A percentile compares a stretch with the other conserved stretches of the same genome.
These are phyloP conservation scores for Trapa bicornis DNA, from an alignment of 345 rosid genomes.

Conservation along the genomic window DNA sequence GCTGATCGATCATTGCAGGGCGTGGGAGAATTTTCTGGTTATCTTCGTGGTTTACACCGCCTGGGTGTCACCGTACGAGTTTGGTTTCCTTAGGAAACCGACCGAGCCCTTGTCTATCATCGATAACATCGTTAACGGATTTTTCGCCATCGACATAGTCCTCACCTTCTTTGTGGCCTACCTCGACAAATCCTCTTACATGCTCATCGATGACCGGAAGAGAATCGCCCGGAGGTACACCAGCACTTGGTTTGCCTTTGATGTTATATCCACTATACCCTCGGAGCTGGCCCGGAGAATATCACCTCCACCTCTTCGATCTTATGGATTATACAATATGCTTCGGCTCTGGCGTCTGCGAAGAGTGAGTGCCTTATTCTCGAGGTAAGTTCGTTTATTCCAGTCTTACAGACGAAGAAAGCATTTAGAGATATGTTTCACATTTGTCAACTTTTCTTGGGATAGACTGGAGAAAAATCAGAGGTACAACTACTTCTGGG, in stretches of 20 bases:
- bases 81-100: slow-evolving; percentile 68
- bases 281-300: slow-evolving; percentile 55
- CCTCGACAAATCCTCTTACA: slow-evolving; percentile 62
- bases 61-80: slow-evolving; percentile 91
- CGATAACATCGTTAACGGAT: slow-evolving; percentile 78
- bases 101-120: slow-evolving; percentile 35
- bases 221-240: slow-evolving; percentile 65
- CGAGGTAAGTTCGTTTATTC: slow-evolving; percentile 32
- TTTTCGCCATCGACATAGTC: slow-evolving; percentile 71
- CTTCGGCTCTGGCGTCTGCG: slow-evolving; percentile 98
- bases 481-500: slow-evolving; percentile 83
- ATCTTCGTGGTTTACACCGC: slow-evolving; percentile 71
- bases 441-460: slow-evolving; percentile 6
- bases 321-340: slow-evolving; percentile 79
- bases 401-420: neutral
- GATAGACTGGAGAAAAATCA: slow-evolving; percentile 84
- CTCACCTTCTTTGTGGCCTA: slow-evolving; percentile 85
- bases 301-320: slow-evolving; percentile 30
- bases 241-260: slow-evolving; percentile 65
- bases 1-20: slow-evolving; percentile 32
- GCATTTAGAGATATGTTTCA: neutral
- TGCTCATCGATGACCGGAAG: slow-evolving; percentile 57
- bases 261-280: slow-evolving; percentile 65
- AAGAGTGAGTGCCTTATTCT: slow-evolving; percentile 78
- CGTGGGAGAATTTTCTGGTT: slow-evolving; percentile 72